Base-by-base conservation (phyloP, 768 basidiomycete species). In the Pleurotus citrinopileatus region DNA sequence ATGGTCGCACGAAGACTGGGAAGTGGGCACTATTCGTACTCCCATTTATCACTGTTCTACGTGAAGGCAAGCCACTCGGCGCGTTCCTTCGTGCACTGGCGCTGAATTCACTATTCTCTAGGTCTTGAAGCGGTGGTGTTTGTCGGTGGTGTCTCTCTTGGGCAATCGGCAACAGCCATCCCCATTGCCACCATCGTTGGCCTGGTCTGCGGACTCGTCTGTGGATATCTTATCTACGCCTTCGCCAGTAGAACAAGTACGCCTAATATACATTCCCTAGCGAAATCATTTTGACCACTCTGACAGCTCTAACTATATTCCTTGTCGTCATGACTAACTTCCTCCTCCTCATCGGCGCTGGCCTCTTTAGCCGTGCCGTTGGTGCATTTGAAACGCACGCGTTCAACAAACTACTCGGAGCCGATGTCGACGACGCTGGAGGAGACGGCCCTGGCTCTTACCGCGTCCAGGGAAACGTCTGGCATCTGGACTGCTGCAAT, bases 101-200 rank as follows among this genome's bases (percentile, higher is more conserved):
- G 32, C 15, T 58, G 29, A 32, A n/a, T n/a, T n/a, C 29, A 6
- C 29, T 32, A 6, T 32, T 32, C 13, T 40, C 13, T 15, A 87
- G 85, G 86, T 43, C 75, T 98, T 57, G 95, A 98, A 67, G 94
- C 90, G 0, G 88, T 97, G 54, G 77, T 98, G 56, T 97, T 98
- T 64, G 93, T 97, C 29, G 91, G 94, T 3, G 94, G 94, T 47
- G 94, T 98, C 28, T 87, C 94, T 3, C 85, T 98, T 47, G 87
- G 87, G 27, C 81, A 91, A 62, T 74, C 84, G 3, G 95, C 91
- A 1, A 81, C 78, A 1, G 81, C 94, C 4, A 95, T 97, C 60
- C 96, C 96, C 0, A 86, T 98, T 38, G 89, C 96, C 5, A 83
- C 93, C 44, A 87, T 98, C 54, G 83, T 86, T 29, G 96, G 95